phyloP scores from a whole-genome alignment of 208 protist species.

The Phytomonas francai region DNA sequence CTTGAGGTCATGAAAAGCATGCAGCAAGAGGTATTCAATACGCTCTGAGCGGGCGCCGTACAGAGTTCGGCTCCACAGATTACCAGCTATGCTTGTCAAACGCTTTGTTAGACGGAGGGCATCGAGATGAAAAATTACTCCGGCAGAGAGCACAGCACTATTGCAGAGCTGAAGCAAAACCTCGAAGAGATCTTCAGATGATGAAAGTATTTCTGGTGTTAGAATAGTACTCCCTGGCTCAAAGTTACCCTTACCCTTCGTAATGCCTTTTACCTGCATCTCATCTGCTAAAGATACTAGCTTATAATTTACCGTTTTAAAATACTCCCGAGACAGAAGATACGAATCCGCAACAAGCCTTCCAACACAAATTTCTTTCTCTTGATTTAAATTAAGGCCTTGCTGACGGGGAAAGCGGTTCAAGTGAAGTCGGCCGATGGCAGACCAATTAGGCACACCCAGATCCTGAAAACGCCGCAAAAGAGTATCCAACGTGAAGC shows the following conservation, averaged over 20 bases:
- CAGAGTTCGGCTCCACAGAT: conserved; percentile 95
- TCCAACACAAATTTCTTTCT: conserved; percentile 86
- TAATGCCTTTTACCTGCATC: conserved; percentile 69
- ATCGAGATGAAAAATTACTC: conserved; percentile 91
- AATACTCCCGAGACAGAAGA: conserved; percentile 88
- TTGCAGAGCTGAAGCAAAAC: conserved; percentile 64
- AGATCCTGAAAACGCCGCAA: conserved; percentile 91
- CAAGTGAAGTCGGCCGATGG: conserved; percentile 81
- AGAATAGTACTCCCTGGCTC: conserved; percentile 55
- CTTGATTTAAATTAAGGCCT: conserved; percentile 25
- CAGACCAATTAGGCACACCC: conserved; percentile 88
- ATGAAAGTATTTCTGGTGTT: conserved; percentile 33
- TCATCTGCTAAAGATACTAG: conserved; percentile 62
- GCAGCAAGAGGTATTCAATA: conserved; percentile 98
- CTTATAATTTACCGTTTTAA: conserved; percentile 89
- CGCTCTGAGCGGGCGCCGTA: conserved; percentile 93
- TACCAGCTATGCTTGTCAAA: conserved; percentile 94
- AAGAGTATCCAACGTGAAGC: conserved; percentile 95
- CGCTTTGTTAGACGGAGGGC: conserved; percentile 97
- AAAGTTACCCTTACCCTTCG: conserved; percentile 41
- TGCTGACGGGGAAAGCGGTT: conserved; percentile 63
- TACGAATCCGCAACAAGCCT: conserved; percentile 95
- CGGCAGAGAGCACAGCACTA: conserved; percentile 68
- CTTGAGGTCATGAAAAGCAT: conserved; percentile 92
- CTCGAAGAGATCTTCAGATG: conserved; percentile 42